Percentiles rank a stretch among this genome's conserved stretches.
These are phyloP conservation scores for Kurtzmaniella quercitrusa DNA, from an alignment of 1,139 yeast species.

Conservation along the genomic window DNA sequence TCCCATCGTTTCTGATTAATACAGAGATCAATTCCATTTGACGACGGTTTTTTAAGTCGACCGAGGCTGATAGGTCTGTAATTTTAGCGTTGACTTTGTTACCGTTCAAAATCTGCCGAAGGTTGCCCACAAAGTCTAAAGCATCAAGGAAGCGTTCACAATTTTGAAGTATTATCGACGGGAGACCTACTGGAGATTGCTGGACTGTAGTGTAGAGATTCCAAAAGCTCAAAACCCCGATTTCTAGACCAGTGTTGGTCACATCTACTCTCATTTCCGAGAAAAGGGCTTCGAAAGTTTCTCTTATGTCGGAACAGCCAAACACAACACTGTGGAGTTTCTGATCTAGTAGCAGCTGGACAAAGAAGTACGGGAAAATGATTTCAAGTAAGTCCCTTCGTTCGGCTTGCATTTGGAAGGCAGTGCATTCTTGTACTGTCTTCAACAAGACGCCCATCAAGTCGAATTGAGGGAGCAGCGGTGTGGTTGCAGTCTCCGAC, in stretches of 20 bases:
- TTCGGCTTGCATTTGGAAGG: constrained; percentile 1
- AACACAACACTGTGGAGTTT: not conserved
- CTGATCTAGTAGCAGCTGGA: not conserved
- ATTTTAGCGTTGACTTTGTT: not conserved
- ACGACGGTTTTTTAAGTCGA: not conserved
- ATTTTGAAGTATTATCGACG: not conserved
- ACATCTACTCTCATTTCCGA: not conserved
- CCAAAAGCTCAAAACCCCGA: constrained; percentile 4
- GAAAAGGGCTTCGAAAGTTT: not conserved
- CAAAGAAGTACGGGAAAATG: constrained; percentile 3
- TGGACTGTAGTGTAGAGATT: constrained; percentile 1
- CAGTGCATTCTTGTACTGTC: not conserved
- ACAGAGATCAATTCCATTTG: constrained; percentile 3
- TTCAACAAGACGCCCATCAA: not conserved
- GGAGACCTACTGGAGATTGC: not conserved
- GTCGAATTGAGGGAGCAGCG: not conserved
- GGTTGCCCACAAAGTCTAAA: not conserved
- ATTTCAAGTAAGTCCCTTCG: not conserved
- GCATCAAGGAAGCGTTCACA: not conserved
- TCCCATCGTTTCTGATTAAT: constrained; percentile 2
- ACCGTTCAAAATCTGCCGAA: not conserved
- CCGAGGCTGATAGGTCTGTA: not conserved
- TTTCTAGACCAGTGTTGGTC: not conserved
- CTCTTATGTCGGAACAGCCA: not conserved
- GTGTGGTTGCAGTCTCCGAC: not conserved